Base-by-base conservation (phyloP, 108 stramenopile species). In the Asterionellopsis glacialis region DNA sequence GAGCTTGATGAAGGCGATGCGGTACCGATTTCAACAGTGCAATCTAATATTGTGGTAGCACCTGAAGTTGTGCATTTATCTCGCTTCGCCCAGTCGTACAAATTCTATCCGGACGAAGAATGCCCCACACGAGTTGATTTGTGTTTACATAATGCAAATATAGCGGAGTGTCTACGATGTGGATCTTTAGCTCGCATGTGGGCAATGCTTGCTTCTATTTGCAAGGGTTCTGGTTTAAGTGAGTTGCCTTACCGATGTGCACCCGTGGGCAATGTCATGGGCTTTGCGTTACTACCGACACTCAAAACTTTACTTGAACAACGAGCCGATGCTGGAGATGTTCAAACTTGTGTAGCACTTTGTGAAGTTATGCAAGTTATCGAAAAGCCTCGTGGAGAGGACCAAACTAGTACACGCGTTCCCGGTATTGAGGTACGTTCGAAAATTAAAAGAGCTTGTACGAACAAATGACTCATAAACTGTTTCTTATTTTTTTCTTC, bases 291-390 rank as follows among this genome's bases (percentile, higher is more conserved):
- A 43, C 47, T 80, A 26, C 84, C 85, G 5, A 88, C 88, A 10
- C 61, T 93, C 33, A 73, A 67, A 51, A 65, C 60, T 0, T 48
- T 93, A 41, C 65, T 93, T 12, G 26, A 80, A 56, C 86, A 88
- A 59, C 68, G 91, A 45, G 91, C 88, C 14, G 75, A 90, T 47
- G 85, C 83, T 53, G 91, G 91, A 28, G 91, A 93, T 72, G 84
- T 93, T 13, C 91, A 93, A 74, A 87, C 83, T 11, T 87, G 84
- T 50, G 88, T 89, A 24, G 80, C 81, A 14, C 44, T 93, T 42
- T 93, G 91, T 39, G 91, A 93, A 58, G 80, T 89, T 2, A 75
- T 93, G 57, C 80, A 87, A 64, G 80, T 93, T 23, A 71, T 93
- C 40, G 54, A 65, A 15, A 56, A 33, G 33, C 79, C 39, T 64